Conservation (phyloP, 352 stramenopile species). For the Phytopythium delawarense region DNA sequence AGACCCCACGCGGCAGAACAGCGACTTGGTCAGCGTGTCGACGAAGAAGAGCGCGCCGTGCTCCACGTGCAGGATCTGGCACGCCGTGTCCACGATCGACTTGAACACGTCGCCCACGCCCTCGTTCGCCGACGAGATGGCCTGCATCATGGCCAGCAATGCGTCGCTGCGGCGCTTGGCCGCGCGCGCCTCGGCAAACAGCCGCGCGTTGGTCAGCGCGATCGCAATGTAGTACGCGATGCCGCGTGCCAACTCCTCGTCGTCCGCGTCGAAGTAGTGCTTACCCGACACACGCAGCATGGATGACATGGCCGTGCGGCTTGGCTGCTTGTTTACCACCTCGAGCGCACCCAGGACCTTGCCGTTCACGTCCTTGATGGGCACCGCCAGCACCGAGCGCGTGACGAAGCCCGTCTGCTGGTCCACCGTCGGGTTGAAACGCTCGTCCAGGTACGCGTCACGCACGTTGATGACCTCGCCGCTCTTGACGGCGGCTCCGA, state of each 20-base stretch:
- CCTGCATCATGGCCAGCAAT: conserved; percentile 55
- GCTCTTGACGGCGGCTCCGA: conserved; percentile 53
- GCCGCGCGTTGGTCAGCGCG: conserved; percentile 61
- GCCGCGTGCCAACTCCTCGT: conserved; percentile 58
- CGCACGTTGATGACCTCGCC: conserved; percentile 75
- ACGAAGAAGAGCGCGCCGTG: conserved; percentile 78
- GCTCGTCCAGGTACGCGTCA: conserved; percentile 58
- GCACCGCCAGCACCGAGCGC: conserved; percentile 71
- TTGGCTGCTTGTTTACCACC: conserved; percentile 48
- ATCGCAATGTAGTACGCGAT: conserved; percentile 69
- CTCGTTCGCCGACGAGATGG: conserved; percentile 44
- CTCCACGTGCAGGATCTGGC: conserved; percentile 48
- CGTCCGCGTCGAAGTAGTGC: conserved; percentile 65
- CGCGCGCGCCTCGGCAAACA: conserved; percentile 50
- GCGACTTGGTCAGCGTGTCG: conserved; percentile 59
- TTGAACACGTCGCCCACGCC: conserved; percentile 44
- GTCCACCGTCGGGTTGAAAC: conserved; percentile 61
- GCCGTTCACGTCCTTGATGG: conserved; percentile 72
- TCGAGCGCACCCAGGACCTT: conserved; percentile 63
- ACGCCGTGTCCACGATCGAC: conserved; percentile 35
- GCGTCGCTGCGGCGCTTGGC: conserved; percentile 63
- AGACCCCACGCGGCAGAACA: conserved; percentile 58
- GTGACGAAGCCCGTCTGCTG: conserved; percentile 61
- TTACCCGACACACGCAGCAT: conserved; percentile 28
- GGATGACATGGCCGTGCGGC: conserved; percentile 4